Conservation (phyloP, 768 basidiomycete species). For the Pleurotus giganteus region DNA sequence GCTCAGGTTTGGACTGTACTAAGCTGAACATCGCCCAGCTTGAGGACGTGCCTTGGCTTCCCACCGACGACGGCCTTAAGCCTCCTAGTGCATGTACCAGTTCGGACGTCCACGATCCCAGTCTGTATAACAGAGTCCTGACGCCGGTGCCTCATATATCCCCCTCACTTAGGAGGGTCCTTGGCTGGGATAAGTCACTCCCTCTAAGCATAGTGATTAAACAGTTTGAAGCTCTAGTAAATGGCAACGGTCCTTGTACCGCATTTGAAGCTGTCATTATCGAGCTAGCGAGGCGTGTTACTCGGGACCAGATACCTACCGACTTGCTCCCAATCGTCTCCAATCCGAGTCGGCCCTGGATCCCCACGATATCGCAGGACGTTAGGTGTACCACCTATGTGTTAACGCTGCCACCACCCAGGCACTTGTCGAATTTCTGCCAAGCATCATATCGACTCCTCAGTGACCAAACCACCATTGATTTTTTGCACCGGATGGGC, state of each 20-base stretch:
- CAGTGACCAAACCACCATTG: conserved; percentile 14
- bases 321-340: conserved; percentile 15
- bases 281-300: conserved; percentile 25
- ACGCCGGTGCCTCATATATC: conserved; percentile 19
- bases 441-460: conserved; percentile 19
- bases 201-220: conserved; percentile 24
- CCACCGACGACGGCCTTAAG: conserved; percentile 33
- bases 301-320: conserved; percentile 15
- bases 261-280: conserved; percentile 24
- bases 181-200: conserved; percentile 41
- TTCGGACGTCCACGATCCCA: conserved; percentile 19
- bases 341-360: conserved; percentile 26
- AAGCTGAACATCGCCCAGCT: conserved; percentile 13
- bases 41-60: conserved; percentile 34
- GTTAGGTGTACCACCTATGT: conserved; percentile 21
- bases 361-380: conserved; percentile 25
- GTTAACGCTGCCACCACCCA: conserved; percentile 16
- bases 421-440: conserved; percentile 24
- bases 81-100: conserved; percentile 22
- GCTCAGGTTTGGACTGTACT: conserved; percentile 15
- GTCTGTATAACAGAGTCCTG: conserved; percentile 41
- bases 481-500: conserved; percentile 32
- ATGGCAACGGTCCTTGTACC: conserved; percentile 5
- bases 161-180: conserved; percentile 23
- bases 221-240: conserved; percentile 30